Evolutionary conservation across 805 yeast genomes (phyloP), one percentile per base, ranked within the genome.

Genomic region (Yamadazyma scolyti): DNA sequence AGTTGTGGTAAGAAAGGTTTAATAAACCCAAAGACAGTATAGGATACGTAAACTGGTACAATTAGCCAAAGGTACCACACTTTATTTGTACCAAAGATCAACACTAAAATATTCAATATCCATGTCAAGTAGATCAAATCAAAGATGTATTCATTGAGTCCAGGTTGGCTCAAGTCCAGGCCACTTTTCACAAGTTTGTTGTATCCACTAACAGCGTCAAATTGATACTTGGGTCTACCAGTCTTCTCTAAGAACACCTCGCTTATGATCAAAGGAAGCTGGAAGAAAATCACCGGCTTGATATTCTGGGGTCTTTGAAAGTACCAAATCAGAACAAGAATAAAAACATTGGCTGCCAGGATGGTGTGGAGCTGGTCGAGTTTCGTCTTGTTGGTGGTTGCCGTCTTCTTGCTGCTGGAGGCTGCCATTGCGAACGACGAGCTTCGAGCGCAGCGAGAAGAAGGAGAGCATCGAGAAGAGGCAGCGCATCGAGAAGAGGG

Each of bases 131-230:
- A 82, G 37, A 83, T 59, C 9, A 81, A 52, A 48, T 83, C 93
- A 48, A 79, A 79, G 65, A 82, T 58, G 60, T 79, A 82, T 54
- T 83, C 90, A 22, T 79, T 79, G 23, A 83, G 61, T 7, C 93
- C 93, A 3, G 55, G 48, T 37, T 75, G 83, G 33, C 55, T 55
- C 36, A 82, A 65, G 45, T 83, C 84, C 18, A 69, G 73, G 2
- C 89, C 90, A 2, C 82, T 52, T 9, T 54, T 57, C 3, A 71
- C 48, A 28, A 82, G 58, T 31, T 66, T 65, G 4, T 32, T 31
- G 26, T 70, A 70, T 1, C 44, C 48, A 10, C 63, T 56, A 10
- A 38, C 30, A 8, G 18, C 9, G 15, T 41, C 46, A 17, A 21
- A 28, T 22, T 41, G 30, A 47, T 61, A 79, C 19, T 39, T 54